Evolutionary conservation across 805 yeast genomes (phyloP).

Genomic region (Ogataea salicorniae): DNA sequence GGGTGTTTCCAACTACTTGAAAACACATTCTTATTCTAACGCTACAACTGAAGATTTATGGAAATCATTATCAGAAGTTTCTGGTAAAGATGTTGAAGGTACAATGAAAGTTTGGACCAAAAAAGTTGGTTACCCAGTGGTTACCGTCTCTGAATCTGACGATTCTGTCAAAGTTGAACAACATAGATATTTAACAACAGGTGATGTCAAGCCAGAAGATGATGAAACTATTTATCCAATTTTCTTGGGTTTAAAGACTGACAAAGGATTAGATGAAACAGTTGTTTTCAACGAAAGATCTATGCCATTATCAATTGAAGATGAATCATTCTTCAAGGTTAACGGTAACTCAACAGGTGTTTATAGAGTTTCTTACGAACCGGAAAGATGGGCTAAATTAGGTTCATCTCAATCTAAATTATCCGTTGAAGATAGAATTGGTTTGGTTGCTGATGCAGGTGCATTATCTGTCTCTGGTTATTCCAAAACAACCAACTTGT

Average conservation of each 20-base stretch:
- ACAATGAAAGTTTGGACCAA: constrained; percentile 73
- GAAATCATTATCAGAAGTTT: constrained; percentile 57
- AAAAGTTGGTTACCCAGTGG: constrained; percentile 68
- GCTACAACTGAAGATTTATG: constrained; percentile 73
- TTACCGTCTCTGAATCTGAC: constrained; percentile 42
- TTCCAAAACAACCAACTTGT: constrained; percentile 39
- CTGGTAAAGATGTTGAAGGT: constrained; percentile 57
- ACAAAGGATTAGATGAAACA: constrained; percentile 25
- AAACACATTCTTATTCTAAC: constrained; percentile 58
- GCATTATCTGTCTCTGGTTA: constrained; percentile 47
- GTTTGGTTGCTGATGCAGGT: constrained; percentile 51
- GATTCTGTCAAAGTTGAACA: constrained; percentile 39
- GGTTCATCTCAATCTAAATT: constrained; percentile 35
- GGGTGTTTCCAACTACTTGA: constrained; percentile 70
- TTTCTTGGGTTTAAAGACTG: constrained; percentile 36
- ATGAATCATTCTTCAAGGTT: constrained; percentile 38
- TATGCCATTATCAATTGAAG: constrained; percentile 11
- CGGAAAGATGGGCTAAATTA: constrained; percentile 33
- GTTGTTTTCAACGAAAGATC: constrained; percentile 24
- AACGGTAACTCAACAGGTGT: constrained; percentile 50
- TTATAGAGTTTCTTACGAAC: constrained; percentile 47
- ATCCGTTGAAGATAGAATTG: constrained; percentile 48
- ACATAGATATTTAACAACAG: constrained; percentile 60
- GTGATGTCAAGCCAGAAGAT: constrained; percentile 60
- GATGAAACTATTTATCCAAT: constrained; percentile 57